Base-by-base conservation (phyloP, 352 stramenopile species). In the Phytophthora melonis region DNA sequence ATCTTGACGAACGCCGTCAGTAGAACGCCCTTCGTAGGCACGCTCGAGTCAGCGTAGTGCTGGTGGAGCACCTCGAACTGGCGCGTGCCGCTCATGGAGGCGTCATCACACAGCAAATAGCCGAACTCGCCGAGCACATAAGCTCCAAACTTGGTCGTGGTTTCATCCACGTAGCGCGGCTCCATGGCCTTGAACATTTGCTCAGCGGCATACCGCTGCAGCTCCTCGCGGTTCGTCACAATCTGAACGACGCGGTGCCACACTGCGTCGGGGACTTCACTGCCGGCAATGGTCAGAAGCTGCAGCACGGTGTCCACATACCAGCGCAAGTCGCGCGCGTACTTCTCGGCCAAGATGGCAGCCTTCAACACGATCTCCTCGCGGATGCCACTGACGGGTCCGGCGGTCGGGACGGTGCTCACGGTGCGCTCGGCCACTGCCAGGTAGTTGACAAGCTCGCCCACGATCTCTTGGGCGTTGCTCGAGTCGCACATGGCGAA, bases 221-320 rank as follows among this genome's bases (percentile, higher is more conserved):
- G 70, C 68, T 98, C 93, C 47, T 98, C 95, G 68, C 99, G 97
- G 87, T 99, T 99, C 19, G 97, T 99, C 30, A 99, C 94, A 79
- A 99, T 99, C 81, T 99, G 97, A 36, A 99, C 97, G n/a, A 99
- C 96, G 55, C 97, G 94, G 79, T 99, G 96, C 98, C 98, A 99
- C 41, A 99, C 98, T 57, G 98, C 90, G 80, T 99, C 95, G 56
- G 93, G 96, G 8, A 98, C 94, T 74, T 98, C 85, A 59, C 89
- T 90, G n/a, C 86, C 88, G 23, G 97, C 97, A 56, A 99, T 97
- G 21, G 93, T 97, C 72, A 99, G 98, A 19, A 99, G 88, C 74
- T 99, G 97, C 3, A 99, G 84, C 72, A 99, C 97, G 14, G 97
- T 99, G 87, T 99, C 98, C 27, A 99, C 94, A 73, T 99, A 99